Conservation (phyloP, 192 early-diverging fungal genomes). For the Podochytrium sp. region DNA sequence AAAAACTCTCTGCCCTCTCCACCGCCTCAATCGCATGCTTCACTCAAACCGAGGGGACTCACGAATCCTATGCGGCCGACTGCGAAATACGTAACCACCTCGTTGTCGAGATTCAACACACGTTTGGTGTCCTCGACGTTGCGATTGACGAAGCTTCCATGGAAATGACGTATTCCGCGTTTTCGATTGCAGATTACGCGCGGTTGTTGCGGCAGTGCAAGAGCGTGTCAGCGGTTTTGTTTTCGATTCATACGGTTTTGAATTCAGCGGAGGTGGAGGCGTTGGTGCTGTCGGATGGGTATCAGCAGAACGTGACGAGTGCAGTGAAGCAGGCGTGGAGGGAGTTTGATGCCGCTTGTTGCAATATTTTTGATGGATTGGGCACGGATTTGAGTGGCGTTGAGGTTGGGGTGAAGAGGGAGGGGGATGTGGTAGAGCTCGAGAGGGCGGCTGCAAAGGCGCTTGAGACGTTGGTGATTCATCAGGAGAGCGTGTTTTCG, state of each 20-base stretch:
- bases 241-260: background rate
- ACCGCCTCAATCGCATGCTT: background rate
- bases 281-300: background rate
- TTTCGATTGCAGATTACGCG: background rate
- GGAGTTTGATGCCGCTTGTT: slow-evolving; percentile 2
- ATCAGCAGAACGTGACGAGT: background rate
- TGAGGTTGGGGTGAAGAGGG: background rate
- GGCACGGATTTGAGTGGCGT: background rate
- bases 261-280: background rate
- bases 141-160: slow-evolving; percentile 3
- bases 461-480: background rate
- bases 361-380: background rate
- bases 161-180: slow-evolving; percentile 11
- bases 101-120: background rate
- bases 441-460: background rate
- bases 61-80: background rate
- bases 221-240: background rate
- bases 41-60: background rate
- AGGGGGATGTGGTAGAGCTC: background rate
- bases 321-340: slow-evolving; percentile 5
- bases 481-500: background rate
- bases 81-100: background rate
- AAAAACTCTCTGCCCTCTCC: background rate
- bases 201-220: background rate
- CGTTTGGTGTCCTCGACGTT: background rate